phyloP scores from a whole-genome alignment of 768 basidiomycete species.

The Termitomyces sp. region DNA sequence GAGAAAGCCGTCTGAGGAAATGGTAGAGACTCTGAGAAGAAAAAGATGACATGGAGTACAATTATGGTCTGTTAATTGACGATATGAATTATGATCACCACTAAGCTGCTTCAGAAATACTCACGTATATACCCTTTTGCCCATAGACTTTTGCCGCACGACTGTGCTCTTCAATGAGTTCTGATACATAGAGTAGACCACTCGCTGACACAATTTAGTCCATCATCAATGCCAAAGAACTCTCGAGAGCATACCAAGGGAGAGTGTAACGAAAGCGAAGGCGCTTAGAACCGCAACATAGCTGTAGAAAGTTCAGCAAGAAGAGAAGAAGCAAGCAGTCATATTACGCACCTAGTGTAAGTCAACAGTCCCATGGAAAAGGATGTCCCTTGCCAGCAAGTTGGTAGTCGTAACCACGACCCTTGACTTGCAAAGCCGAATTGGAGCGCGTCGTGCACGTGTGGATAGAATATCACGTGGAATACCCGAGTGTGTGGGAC shows the following conservation, averaged over 20 bases:
- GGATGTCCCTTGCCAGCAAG: slow-evolving; percentile 9
- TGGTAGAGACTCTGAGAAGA: slow-evolving; percentile 78
- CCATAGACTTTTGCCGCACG: slow-evolving; percentile 76
- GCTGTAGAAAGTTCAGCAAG: slow-evolving; percentile 25
- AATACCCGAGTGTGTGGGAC: neutral
- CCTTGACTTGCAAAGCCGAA: neutral
- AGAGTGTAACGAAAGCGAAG: slow-evolving; percentile 88
- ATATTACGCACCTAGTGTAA: slow-evolving; percentile 47
- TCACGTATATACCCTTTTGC: slow-evolving; percentile 81
- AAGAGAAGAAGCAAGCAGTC: neutral
- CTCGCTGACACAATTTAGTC: slow-evolving; percentile 52
- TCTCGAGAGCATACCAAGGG: slow-evolving; percentile 55
- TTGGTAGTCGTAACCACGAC: neutral
- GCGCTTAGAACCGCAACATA: slow-evolving; percentile 74
- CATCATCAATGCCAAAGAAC: neutral
- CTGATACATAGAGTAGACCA: slow-evolving; percentile 89
- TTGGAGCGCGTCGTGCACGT: slow-evolving; percentile 8
- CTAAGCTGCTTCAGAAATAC: slow-evolving; percentile 22
- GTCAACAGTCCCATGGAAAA: slow-evolving; percentile 47
- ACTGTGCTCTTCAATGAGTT: slow-evolving; percentile 93
- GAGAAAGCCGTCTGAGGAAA: slow-evolving; percentile 72
- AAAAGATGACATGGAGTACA: slow-evolving; percentile 67
- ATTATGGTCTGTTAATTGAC: slow-evolving; percentile 62
- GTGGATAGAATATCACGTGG: slow-evolving; percentile 13
- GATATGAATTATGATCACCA: neutral